A percentile compares a stretch with the other conserved stretches of the same genome.
Conservation (phyloP, 345 rosid genomes). For the Hibiscus tridactylites region DNA sequence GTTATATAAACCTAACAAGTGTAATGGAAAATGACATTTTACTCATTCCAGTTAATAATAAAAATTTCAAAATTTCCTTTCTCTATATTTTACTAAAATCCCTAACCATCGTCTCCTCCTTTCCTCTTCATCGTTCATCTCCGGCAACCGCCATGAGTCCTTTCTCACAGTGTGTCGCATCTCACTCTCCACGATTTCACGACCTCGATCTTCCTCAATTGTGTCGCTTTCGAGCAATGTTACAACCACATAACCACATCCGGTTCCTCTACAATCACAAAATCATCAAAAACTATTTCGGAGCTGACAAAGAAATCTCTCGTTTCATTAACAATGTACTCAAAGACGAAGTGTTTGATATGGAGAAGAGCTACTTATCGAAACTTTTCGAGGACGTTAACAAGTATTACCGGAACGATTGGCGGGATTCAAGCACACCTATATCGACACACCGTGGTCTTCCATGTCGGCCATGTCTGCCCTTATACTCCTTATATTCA, state of each 20-base stretch:
- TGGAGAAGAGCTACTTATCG: conserved; percentile 28
- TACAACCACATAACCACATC: conserved; percentile 23
- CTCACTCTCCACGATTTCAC: conserved; percentile 35
- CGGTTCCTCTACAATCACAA: conserved; percentile 22
- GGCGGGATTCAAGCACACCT: conserved; percentile 40
- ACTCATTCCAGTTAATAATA: no score
- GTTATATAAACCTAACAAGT: no score
- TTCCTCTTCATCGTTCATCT: no score
- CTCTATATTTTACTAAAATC: no score
- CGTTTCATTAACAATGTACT: conserved; percentile 40
- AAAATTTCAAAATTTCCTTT: no score
- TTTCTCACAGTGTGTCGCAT: neutral
- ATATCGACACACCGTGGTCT: conserved; percentile 56
- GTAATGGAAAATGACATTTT: no score
- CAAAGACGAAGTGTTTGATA: conserved; percentile 40
- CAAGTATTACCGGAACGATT: conserved; percentile 32
- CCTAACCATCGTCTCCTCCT: no score
- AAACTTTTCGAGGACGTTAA: conserved; percentile 41
- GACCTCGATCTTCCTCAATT: conserved; percentile 37
- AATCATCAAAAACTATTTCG: conserved; percentile 45
- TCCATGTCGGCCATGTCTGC: conserved; percentile 8
- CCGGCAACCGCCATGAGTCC: no score
- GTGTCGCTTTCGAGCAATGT: conserved; percentile 48
- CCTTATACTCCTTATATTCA: neutral
- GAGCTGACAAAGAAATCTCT: conserved; percentile 40